A percentile compares a stretch with the other conserved stretches of the same genome.
These are phyloP conservation scores for Mycena filopes DNA, from an alignment of 768 basidiomycete species.

Conservation along the genomic window DNA sequence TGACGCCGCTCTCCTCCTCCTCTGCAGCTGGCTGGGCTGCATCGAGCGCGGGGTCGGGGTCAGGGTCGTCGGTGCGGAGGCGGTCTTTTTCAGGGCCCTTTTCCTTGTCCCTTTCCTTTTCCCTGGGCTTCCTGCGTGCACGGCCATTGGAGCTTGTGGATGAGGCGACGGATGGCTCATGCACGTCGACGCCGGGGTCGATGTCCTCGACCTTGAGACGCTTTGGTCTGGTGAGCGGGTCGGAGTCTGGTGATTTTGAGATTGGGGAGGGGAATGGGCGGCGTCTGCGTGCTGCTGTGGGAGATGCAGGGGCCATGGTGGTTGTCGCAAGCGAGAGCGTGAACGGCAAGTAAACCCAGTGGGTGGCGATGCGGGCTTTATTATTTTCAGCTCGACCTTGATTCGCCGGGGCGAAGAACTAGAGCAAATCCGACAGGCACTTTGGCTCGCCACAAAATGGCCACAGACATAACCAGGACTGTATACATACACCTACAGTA, in stretches of 20 bases:
- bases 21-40: slow-evolving; percentile 58
- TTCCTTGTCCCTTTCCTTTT: slow-evolving; percentile 76
- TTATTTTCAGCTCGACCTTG: too few relatives aligned
- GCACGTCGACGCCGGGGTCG: slow-evolving; percentile 70
- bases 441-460: too few relatives aligned
- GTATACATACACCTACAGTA: too few relatives aligned
- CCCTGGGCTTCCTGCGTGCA: slow-evolving; percentile 58
- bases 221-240: slow-evolving; percentile 57
- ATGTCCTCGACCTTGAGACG: slow-evolving; percentile 79
- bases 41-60: slow-evolving; percentile 39
- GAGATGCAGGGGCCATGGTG: slow-evolving; percentile 20
- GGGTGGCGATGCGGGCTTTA: too few relatives aligned
- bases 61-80: slow-evolving; percentile 35
- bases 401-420: too few relatives aligned
- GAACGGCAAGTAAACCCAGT: not conserved
- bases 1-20: slow-evolving; percentile 71
- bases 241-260: slow-evolving; percentile 47
- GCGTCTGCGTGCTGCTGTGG: slow-evolving; percentile 18
- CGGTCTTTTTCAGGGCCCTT: slow-evolving; percentile 49
- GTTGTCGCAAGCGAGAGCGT: not conserved
- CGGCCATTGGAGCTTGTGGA: slow-evolving; percentile 42
- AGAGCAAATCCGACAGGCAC: too few relatives aligned
- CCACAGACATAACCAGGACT: too few relatives aligned
- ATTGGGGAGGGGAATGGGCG: slow-evolving; percentile 51
- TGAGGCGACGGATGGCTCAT: slow-evolving; percentile 45